Conservation (phyloP, 495 filamentous ascomycete genomes). For the Peziza echinospora region DNA sequence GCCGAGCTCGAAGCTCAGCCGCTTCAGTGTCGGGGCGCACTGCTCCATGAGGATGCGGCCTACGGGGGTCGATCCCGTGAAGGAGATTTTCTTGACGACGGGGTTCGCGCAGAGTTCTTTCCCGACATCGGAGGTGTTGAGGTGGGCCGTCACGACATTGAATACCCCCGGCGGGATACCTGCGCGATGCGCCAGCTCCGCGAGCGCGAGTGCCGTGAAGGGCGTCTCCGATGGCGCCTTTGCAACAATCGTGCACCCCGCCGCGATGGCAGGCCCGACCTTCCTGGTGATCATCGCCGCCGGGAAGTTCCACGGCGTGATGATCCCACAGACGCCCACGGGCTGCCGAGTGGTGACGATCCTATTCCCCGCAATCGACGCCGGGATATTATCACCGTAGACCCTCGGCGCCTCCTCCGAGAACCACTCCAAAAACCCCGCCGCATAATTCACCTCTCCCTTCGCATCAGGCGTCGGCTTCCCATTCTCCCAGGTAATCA, state of each 20-base stretch:
- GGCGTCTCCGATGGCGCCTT: conserved; percentile 78
- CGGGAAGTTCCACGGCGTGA: conserved; percentile 95
- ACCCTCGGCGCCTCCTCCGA: conserved; percentile 47
- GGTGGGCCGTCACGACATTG: conserved; percentile 51
- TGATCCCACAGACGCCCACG: conserved; percentile 80
- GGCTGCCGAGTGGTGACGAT: conserved; percentile 65
- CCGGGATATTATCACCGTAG: conserved; percentile 42
- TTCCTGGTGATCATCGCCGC: conserved; percentile 85
- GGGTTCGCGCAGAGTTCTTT: conserved; percentile 47
- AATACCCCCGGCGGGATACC: conserved; percentile 71
- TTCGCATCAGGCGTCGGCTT: conserved; percentile 51
- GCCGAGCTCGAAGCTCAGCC: conserved; percentile 67
- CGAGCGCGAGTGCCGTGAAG: conserved; percentile 59
- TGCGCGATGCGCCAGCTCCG: conserved; percentile 60
- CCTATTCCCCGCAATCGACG: conserved; percentile 46
- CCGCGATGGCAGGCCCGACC: conserved; percentile 63
- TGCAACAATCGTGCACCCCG: conserved; percentile 63
- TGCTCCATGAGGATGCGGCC: conserved; percentile 78
- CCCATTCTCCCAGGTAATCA: conserved; percentile 74
- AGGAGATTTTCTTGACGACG: conserved; percentile 62
- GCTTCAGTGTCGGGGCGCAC: conserved; percentile 59
- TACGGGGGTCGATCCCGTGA: conserved; percentile 74
- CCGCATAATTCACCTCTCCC: conserved; percentile 49
- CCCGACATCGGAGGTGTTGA: conserved; percentile 55
- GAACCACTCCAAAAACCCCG: conserved; percentile 62